A percentile compares a stretch with the other conserved stretches of the same genome.
Evolutionary conservation across 768 basidiomycete species (phyloP).

Genomic region (Galerina sulciceps): DNA sequence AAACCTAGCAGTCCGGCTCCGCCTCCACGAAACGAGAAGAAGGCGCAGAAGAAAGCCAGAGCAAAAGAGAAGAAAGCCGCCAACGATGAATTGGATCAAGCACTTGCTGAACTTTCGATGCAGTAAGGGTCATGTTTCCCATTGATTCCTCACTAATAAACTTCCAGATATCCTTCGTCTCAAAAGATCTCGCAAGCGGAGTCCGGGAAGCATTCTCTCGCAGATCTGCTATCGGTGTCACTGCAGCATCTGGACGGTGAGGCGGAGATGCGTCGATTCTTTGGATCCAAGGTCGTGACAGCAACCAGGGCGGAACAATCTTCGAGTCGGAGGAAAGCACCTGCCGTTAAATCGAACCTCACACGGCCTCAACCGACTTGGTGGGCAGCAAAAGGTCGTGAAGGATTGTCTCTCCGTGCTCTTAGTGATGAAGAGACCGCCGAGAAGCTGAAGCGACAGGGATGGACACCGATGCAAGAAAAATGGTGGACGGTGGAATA

Average conservation of each 20-base stretch:
- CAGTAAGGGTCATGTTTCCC: slow-evolving; percentile 49
- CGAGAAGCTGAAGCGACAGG: slow-evolving; percentile 44
- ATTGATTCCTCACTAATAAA: background rate
- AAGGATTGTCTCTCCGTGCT: slow-evolving; percentile 71
- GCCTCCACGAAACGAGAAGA: slow-evolving; percentile 49
- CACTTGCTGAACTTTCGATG: slow-evolving; percentile 80
- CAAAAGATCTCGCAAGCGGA: slow-evolving; percentile 39
- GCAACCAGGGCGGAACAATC: slow-evolving; percentile 50
- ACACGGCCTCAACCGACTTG: slow-evolving; percentile 78
- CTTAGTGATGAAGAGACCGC: slow-evolving; percentile 59
- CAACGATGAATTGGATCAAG: slow-evolving; percentile 82
- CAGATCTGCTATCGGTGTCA: slow-evolving; percentile 77
- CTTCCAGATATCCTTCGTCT: slow-evolving; percentile 54
- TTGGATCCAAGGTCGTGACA: slow-evolving; percentile 88
- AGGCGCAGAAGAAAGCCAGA: slow-evolving; percentile 66
- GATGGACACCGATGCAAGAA: slow-evolving; percentile 56
- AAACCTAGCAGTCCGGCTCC: slow-evolving; percentile 17
- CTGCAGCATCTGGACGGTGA: slow-evolving; percentile 83
- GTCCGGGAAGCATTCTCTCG: slow-evolving; percentile 37
- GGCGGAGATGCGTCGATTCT: slow-evolving; percentile 91
- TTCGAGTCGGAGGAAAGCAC: slow-evolving; percentile 41
- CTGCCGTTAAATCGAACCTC: slow-evolving; percentile 65
- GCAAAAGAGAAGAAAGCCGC: slow-evolving; percentile 69
- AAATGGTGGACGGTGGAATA: slow-evolving; percentile 93
- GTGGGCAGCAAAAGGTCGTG: slow-evolving; percentile 70